Evolutionary conservation across 257 asterid genomes (phyloP).

Genomic region (Petunia axillaris): DNA sequence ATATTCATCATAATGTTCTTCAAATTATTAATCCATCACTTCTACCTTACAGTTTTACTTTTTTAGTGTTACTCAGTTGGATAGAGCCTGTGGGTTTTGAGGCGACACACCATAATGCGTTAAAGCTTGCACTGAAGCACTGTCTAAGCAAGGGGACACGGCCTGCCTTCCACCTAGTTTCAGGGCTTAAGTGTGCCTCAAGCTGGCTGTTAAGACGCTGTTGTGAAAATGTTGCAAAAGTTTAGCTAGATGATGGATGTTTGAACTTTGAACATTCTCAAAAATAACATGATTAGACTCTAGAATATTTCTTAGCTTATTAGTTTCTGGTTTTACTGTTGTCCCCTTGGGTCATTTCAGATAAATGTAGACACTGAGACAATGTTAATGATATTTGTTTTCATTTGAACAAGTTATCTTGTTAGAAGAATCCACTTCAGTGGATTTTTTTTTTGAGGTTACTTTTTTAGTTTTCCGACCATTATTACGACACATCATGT

Average conservation of each 20-base stretch:
- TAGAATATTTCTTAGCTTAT: not conserved
- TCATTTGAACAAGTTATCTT: not conserved
- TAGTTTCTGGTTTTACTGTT: constrained; percentile 12
- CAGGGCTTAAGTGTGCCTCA: not conserved
- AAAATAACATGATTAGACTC: not conserved
- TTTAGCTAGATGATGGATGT: too few species aligned
- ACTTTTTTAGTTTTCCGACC: not conserved
- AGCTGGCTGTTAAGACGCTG: not conserved
- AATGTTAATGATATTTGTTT: constrained; percentile 1
- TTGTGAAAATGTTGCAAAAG: too few species aligned
- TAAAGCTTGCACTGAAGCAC: not conserved
- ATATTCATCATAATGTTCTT: not conserved
- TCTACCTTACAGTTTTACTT: not conserved
- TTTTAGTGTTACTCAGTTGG: not conserved
- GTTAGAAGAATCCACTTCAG: constrained; percentile 4
- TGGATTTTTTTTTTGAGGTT: not conserved
- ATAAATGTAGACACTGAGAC: not conserved
- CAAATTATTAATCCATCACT: not conserved
- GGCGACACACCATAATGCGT: not conserved
- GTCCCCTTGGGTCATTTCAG: constrained; percentile 8
- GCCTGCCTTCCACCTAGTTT: not conserved
- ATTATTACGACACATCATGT: not conserved
- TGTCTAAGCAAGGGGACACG: not conserved
- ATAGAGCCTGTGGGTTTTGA: constrained; percentile 10
- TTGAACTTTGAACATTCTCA: too few species aligned